Base-by-base conservation (phyloP, 305 asterid species). In the Fraxinus dipetala region DNA sequence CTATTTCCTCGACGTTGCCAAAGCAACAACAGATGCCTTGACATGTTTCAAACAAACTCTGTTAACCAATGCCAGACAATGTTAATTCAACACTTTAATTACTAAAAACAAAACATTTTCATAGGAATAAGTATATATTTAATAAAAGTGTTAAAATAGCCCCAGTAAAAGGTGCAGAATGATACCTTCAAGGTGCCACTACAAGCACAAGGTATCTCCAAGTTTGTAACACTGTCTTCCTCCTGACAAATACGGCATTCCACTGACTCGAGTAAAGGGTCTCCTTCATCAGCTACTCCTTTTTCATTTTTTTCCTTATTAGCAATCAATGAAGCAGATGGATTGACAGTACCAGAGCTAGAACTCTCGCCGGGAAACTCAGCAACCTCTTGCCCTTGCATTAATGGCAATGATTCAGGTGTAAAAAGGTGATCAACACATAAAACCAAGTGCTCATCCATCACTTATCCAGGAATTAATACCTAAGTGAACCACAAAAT, bases 171-270 rank as follows among this genome's bases (percentile, higher is more conserved):
- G 20, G 18, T 1, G 22, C 36, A 30, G 9, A 69, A 30, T 16
- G 20, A 30, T 83, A 87, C 92, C 92, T 89, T 87, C 78, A 87
- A 84, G 81, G 91, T 89, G 81, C 92, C 92, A 81, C 77, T 87
- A 82, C 92, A 89, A 72, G 85, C 84, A 78, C 92, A 89, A 63
- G 92, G 92, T 59, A 69, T 72, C 83, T 89, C 92, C 84, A 89
- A 80, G 84, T 86, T 87, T 75, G 83, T 86, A 9, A 83, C 63
- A 40, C 79, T 79, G 56, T 89, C 92, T 80, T 89, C 92, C 81
- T 89, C 92, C 82, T 89, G 92, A 73, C 92, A 89, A 72, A 89
- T 89, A 78, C 92, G 90, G 79, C 92, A 89, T 75, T 89, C 92
- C 76, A 85, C 84, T 6, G 84, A 77, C 82, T 89, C 88, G 79